These are phyloP conservation scores for Vaccinium darrowii DNA, from an alignment of 148 eudicot genomes.

Conservation along the genomic window DNA sequence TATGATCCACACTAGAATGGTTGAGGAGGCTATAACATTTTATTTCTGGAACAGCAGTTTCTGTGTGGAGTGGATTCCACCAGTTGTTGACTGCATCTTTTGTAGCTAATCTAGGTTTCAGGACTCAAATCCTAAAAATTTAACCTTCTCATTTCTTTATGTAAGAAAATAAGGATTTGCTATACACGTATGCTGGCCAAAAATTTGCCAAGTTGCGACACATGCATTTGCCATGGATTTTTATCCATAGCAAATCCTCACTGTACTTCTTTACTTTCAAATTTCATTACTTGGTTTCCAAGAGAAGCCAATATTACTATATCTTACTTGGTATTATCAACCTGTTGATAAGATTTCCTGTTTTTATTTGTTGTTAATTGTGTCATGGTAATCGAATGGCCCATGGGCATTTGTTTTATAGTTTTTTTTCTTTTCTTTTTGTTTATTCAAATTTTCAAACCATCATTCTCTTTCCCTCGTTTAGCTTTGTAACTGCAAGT, in stretches of 20 bases:
- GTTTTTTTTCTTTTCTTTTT: neutral
- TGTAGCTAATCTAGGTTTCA: neutral
- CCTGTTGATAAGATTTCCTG: neutral
- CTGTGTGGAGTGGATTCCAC: neutral
- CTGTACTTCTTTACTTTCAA: neutral
- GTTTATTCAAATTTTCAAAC: neutral
- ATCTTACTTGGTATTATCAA: neutral
- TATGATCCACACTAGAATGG: neutral
- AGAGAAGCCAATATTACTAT: neutral
- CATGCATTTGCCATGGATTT: neutral
- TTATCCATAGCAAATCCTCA: neutral
- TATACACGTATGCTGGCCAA: neutral
- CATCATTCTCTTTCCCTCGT: neutral
- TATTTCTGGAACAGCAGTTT: neutral
- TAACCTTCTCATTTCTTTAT: neutral
- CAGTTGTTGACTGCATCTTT: neutral
- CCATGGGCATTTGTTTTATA: neutral
- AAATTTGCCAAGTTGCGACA: neutral
- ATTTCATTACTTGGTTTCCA: neutral
- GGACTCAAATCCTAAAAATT: neutral
- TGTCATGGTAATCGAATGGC: neutral
- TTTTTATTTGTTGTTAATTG: neutral
- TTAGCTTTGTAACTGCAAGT: neutral
- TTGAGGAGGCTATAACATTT: neutral
- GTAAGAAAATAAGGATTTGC: neutral